phyloP scores from a whole-genome alignment of 1,284 basidiomycete genomes.

The Trichosporon ovoides region DNA sequence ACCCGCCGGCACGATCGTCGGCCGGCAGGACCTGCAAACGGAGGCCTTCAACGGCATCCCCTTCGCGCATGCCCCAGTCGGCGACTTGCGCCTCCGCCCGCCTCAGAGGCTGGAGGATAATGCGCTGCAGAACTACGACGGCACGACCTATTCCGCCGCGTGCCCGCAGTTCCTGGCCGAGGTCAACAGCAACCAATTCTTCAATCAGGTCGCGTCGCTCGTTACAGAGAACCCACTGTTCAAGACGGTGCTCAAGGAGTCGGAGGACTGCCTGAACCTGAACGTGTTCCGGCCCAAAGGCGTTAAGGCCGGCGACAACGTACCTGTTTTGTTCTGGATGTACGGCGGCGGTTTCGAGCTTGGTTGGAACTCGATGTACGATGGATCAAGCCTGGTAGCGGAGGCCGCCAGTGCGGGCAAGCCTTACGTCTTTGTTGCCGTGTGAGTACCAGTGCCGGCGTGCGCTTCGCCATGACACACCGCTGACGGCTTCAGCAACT shows the following conservation, averaged over 20 bases:
- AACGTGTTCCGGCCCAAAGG: no score
- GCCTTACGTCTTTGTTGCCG: slow-evolving; percentile 55
- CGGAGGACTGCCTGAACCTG: no score
- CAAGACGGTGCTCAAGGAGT: slow-evolving; percentile 8
- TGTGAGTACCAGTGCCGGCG: slow-evolving; percentile 47
- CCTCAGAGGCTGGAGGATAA: no score
- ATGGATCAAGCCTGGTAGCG: slow-evolving; percentile 11
- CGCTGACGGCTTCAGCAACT: no score
- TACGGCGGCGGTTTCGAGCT: slow-evolving; percentile 26
- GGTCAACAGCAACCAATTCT: not conserved
- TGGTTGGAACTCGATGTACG: slow-evolving; percentile 21
- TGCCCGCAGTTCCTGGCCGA: slow-evolving; percentile 17
- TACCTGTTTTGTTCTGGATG: slow-evolving; percentile 37
- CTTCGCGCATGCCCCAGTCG: slow-evolving; percentile 58
- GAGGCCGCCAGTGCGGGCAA: slow-evolving; percentile 21
- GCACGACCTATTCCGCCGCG: slow-evolving; percentile 4
- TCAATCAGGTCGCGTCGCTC: not conserved
- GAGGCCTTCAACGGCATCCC: slow-evolving; percentile 54
- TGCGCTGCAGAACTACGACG: slow-evolving; percentile 40
- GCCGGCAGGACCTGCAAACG: not conserved
- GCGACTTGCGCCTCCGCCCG: slow-evolving; percentile 35
- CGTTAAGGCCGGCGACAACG: slow-evolving; percentile 13
- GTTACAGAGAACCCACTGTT: slow-evolving; percentile 4
- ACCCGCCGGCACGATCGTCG: slow-evolving; percentile 17
- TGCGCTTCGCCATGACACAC: no score